Evolutionary conservation across 2,329 filamentous ascomycete species (phyloP).

Genomic region (Fusarium ramigenum): DNA sequence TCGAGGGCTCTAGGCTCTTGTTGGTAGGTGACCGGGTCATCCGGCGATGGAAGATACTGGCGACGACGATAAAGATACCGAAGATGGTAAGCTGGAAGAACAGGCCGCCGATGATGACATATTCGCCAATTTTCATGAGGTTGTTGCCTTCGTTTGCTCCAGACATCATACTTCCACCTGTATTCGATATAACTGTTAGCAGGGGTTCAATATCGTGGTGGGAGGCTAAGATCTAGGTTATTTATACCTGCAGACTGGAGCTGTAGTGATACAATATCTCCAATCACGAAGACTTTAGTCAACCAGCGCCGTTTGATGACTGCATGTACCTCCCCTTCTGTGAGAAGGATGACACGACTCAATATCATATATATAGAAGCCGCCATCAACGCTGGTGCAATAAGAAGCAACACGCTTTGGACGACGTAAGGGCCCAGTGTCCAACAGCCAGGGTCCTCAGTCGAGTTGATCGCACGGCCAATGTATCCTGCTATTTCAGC

Average conservation of each 20-base stretch:
- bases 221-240: too few relatives aligned
- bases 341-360: not conserved
- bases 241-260: not conserved
- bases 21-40: not conserved
- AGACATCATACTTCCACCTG: not conserved
- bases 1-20: not conserved
- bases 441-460: not conserved
- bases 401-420: not conserved
- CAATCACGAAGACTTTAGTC: not conserved
- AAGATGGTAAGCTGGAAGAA: not conserved
- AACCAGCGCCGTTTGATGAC: not conserved
- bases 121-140: not conserved
- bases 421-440: not conserved
- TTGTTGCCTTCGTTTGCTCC: not conserved
- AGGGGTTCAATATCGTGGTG: too few relatives aligned
- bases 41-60: not conserved
- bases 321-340: not conserved
- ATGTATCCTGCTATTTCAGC: not conserved
- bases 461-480: not conserved
- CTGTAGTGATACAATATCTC: not conserved
- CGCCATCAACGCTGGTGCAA: not conserved
- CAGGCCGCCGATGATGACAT: not conserved
- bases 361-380: not conserved
- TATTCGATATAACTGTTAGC: too few relatives aligned
- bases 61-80: not conserved